Base-by-base conservation (phyloP, 495 filamentous ascomycete genomes). In the Endocarpon pusillum region DNA sequence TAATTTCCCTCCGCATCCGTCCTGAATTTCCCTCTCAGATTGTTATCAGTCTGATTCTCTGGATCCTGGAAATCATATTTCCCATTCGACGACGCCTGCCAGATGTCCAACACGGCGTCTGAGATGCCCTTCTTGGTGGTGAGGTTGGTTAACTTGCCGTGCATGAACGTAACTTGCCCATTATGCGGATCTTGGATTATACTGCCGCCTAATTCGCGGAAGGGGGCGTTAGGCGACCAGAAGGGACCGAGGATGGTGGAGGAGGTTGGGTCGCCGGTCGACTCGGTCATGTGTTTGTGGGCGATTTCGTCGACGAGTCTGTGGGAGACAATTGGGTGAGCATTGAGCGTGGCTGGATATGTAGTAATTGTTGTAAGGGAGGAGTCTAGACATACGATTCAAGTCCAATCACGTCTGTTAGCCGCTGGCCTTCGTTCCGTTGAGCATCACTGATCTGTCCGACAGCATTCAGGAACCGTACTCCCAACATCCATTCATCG, bases 21-120 rank as follows among this genome's bases (percentile, higher is more conserved):
- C 43, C 64, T 68, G 67, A 83, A 85, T 60, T 85, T 86, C 51
- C 81, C 81, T 34, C 81, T 68, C 17, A 87, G 66, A 64, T 87
- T 87, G 67, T 79, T 81, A 52, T 76, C 73, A 29, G 59, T 54
- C 66, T 87, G 80, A n/a, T n/a, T n/a, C 22, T 71, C 61, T 23
- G 77, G 73, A 55, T 86, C 81, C 59, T 89, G 81, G 73, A 84
- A 83, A 54, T 89, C 81, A 68, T 89, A 89, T 50, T 78, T 70
- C 48, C 79, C 80, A 62, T 86, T 89, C 55, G 78, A 64, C 4
- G 71, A 77, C 25, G 79, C 78, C 52, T 89, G 78, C 81, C 81
- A 89, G 62, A 85, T 76, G 53, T 89, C 81, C 48, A 87, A 69
- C 35, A 78, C 73, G 46, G 78, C 80, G 45, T 56, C 55, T 31